Base-by-base conservation (phyloP, 352 stramenopile species). In the Plasmopara halstedii region DNA sequence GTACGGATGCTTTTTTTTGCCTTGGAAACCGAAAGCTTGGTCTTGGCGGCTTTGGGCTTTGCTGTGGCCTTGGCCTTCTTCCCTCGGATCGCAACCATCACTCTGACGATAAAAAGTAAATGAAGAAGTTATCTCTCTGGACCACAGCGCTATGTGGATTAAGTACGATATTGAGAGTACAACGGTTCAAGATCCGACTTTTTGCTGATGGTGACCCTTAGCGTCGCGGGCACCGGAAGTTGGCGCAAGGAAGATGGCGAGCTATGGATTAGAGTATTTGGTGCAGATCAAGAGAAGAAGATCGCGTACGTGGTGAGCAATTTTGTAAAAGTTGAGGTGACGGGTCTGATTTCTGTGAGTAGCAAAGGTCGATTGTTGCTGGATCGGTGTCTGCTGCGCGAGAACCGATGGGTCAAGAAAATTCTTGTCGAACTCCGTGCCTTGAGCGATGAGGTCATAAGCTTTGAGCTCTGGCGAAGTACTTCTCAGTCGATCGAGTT, bases 1-100 rank as follows among this genome's bases (percentile, higher is more conserved):
- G 61, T 50, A 8, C 45, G 43, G 26, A 51, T 50, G n/a, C 55
- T 29, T 13, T 61, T 54, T 7, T 23, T 40, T 25, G 63, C 56
- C 55, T 70, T 78, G 4, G 44, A 29, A 2, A 44, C 40, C 0
- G 40, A 17, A 15, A 46, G 25, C 27, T 73, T 73, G 23, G 52
- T 15, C 32, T 60, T 57, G 23, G 68, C 50, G 19, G 69, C 56
- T 58, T 76, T 85, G 46, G 56, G 62, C 58, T 80, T 86, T 34
- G 77, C 47, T 29, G 71, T 65, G 14, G 67, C 73, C 54, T 82
- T 85, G 26, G 70, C 51, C 60, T 89, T 89, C 59, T 82, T 83
- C 17, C 73, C 72, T 8, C 77, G 72, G 38, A 89, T 70, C 37
- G 77, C 72, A 46, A 85, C 77, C 77, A 89, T 88, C 44, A 36